phyloP scores from a whole-genome alignment of 805 yeast species.

The Cyberlindnera lachancei region DNA sequence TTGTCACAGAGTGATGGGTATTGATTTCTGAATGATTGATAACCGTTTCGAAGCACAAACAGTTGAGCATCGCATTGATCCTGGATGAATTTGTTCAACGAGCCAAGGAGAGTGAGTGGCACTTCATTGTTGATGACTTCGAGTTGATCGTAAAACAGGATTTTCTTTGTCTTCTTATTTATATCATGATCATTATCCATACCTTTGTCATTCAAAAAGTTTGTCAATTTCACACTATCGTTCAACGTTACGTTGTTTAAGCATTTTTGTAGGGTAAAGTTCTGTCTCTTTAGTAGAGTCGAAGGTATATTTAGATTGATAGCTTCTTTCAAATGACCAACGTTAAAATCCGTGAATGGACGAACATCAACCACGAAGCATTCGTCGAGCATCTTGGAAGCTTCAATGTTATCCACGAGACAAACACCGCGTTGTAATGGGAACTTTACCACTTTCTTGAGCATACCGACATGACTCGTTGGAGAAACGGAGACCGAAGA shows the following conservation, averaged over 20 bases:
- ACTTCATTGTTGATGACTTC: slow-evolving; percentile 19
- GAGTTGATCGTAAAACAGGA: slow-evolving; percentile 18
- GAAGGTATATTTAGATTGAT: slow-evolving; percentile 82
- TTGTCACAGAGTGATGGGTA: slow-evolving; percentile 22
- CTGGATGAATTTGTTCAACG: slow-evolving; percentile 40
- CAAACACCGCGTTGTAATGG: slow-evolving; percentile 9
- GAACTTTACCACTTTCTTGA: slow-evolving; percentile 14
- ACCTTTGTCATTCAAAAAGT: slow-evolving; percentile 23
- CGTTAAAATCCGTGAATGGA: slow-evolving; percentile 68
- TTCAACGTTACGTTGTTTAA: slow-evolving; percentile 49
- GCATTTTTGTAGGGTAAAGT: slow-evolving; percentile 58
- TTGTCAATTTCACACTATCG: slow-evolving; percentile 38
- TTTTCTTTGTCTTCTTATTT: slow-evolving; percentile 5
- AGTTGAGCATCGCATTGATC: slow-evolving; percentile 35
- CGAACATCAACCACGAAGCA: slow-evolving; percentile 67
- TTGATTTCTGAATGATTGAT: slow-evolving; percentile 27
- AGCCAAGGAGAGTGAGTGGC: slow-evolving; percentile 35
- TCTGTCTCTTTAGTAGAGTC: slow-evolving; percentile 72
- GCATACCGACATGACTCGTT: neutral
- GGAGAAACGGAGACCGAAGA: slow-evolving; percentile 1
- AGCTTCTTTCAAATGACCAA: slow-evolving; percentile 49
- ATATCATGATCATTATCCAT: slow-evolving; percentile 1
- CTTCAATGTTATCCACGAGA: slow-evolving; percentile 7
- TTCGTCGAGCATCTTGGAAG: slow-evolving; percentile 2
- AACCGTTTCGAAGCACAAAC: slow-evolving; percentile 36